These are phyloP conservation scores for Deakozyma indianensis DNA, from an alignment of 805 yeast species.

Conservation along the genomic window DNA sequence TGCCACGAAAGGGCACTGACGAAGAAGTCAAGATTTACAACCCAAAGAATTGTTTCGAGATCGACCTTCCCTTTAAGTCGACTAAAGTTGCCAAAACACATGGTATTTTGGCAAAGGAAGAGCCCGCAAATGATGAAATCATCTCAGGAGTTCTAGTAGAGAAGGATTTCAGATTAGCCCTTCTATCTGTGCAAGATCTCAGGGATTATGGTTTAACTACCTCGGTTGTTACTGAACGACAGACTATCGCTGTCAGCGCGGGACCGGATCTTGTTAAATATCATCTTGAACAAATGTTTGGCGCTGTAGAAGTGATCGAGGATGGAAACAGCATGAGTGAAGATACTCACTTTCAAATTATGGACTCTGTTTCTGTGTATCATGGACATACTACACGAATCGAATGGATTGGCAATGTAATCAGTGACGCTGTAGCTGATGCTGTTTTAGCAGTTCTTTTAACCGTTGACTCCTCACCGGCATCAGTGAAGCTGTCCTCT, in stretches of 20 bases:
- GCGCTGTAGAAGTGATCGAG: constrained; percentile 51
- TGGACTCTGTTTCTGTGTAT: constrained; percentile 46
- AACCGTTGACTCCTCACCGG: constrained; percentile 89
- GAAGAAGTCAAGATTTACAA: constrained; percentile 83
- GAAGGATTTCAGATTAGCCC: constrained; percentile 74
- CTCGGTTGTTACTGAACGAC: constrained; percentile 70
- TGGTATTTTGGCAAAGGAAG: constrained; percentile 40
- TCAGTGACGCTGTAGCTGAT: constrained; percentile 90
- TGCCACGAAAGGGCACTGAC: constrained; percentile 67
- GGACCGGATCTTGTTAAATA: constrained; percentile 67
- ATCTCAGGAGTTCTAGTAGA: constrained; percentile 82
- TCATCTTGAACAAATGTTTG: constrained; percentile 95
- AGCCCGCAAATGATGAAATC: constrained; percentile 29
- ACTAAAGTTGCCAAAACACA: constrained; percentile 68
- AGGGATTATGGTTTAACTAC: constrained; percentile 82
- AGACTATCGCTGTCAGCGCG: constrained; percentile 64
- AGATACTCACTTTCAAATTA: constrained; percentile 30
- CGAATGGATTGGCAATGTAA: constrained; percentile 23
- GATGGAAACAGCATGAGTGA: constrained; percentile 17
- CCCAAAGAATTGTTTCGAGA: constrained; percentile 79
- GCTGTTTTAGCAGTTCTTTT: constrained; percentile 79
- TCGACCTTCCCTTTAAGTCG: constrained; percentile 67
- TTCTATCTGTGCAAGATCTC: constrained; percentile 74
- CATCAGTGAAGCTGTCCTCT: constrained; percentile 80
- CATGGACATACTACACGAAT: constrained; percentile 20